phyloP scores from a whole-genome alignment of 1,284 basidiomycete genomes.

The Rhodotorula mucilaginosa region DNA sequence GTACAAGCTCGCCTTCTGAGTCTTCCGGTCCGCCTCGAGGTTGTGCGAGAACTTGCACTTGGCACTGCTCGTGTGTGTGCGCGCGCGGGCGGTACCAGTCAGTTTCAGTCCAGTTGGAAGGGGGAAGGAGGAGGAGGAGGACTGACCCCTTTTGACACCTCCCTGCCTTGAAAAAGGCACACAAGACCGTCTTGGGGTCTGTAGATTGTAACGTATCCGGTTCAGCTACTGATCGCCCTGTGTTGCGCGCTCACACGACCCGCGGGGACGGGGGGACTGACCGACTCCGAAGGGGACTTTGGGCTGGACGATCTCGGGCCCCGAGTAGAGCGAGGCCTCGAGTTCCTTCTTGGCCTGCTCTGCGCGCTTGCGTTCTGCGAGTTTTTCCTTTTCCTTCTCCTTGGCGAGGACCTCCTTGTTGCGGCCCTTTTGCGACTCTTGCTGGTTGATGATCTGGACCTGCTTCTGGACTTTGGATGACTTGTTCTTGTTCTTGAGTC shows the following conservation, averaged over 20 bases:
- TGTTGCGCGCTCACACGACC: not conserved
- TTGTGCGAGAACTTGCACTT: conserved; percentile 88
- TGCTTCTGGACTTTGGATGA: conserved; percentile 84
- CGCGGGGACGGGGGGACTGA: conserved; percentile 40
- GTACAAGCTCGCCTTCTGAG: conserved; percentile 95
- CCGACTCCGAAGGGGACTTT: conserved; percentile 75
- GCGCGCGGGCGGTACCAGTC: not conserved
- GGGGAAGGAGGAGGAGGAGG: too few species aligned
- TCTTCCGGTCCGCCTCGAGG: conserved; percentile 80
- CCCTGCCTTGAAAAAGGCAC: conserved; percentile 84
- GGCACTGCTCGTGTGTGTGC: conserved; percentile 16
- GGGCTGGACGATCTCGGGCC: conserved; percentile 50
- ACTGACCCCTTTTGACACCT: conserved; percentile 71
- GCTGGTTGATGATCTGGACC: conserved; percentile 58
- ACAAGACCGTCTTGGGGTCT: conserved; percentile 88
- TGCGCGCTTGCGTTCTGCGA: conserved; percentile 50
- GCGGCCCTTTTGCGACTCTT: conserved; percentile 37
- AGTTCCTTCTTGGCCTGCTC: conserved; percentile 83
- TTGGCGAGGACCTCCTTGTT: conserved; percentile 67
- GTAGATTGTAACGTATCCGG: not conserved
- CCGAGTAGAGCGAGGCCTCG: conserved; percentile 65
- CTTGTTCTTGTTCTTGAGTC: conserved; percentile 69
- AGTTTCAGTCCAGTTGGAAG: too few species aligned
- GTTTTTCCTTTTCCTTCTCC: conserved; percentile 69
- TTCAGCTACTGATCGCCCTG: not conserved